Percentiles rank a stretch among this genome's conserved stretches.
phyloP scores from a whole-genome alignment of 2,329 filamentous ascomycete genomes.

The Biscogniauxia marginata region DNA sequence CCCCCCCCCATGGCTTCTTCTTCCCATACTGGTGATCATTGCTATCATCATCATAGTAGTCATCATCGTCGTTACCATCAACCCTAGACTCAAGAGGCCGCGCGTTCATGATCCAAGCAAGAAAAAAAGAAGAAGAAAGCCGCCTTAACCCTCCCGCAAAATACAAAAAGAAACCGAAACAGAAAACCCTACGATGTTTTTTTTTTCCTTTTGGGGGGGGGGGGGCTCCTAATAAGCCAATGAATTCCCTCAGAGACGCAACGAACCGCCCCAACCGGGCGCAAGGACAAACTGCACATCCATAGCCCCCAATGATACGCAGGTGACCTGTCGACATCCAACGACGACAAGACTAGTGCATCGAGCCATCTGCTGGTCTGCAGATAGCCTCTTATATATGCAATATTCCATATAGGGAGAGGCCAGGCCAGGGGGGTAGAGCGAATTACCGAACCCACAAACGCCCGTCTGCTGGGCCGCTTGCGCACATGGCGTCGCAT shows the following conservation, averaged over 20 bases:
- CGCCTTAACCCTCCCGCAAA: no score
- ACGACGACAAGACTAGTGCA: not conserved
- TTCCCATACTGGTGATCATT: no score
- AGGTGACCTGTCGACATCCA: not conserved
- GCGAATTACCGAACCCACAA: not conserved
- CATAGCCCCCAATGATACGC: not conserved
- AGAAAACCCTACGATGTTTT: not conserved
- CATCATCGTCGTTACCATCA: no score
- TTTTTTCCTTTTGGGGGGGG: not conserved
- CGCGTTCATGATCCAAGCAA: no score
- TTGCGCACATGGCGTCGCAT: not conserved
- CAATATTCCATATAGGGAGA: not conserved
- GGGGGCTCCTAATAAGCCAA: not conserved
- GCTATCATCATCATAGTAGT: no score
- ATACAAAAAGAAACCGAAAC: not conserved
- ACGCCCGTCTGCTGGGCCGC: not conserved
- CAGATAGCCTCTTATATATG: not conserved
- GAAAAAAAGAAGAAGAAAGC: no score
- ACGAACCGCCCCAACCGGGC: not conserved
- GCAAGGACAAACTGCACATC: not conserved
- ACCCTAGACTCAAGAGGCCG: no score
- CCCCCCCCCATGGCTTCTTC: no score
- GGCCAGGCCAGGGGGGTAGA: no score
- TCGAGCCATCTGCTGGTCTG: not conserved
- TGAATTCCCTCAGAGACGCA: not conserved